Evolutionary conservation across 805 yeast genomes (phyloP).

Genomic region (Yueomyces sp.): DNA sequence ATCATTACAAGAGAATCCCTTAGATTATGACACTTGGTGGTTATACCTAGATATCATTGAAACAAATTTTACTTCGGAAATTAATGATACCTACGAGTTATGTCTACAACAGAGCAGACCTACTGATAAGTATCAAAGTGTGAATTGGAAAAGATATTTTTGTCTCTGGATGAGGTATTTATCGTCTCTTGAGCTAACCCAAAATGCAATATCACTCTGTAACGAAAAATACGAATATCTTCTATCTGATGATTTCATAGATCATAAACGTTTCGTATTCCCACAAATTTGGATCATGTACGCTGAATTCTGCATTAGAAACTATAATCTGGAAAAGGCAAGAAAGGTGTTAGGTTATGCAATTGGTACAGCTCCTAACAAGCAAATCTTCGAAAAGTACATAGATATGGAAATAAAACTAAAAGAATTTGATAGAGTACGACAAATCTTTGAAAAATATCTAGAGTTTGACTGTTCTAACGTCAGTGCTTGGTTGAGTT

Average conservation of each 20-base stretch:
- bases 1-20: constrained; percentile 31
- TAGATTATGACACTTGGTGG: constrained; percentile 80
- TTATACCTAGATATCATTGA: constrained; percentile 41
- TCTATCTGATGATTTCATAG: constrained; percentile 34
- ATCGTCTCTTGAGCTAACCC: constrained; percentile 41
- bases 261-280: constrained; percentile 28
- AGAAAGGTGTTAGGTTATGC: constrained; percentile 61
- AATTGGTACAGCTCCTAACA: constrained; percentile 54
- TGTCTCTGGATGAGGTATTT: constrained; percentile 60
- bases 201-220: constrained; percentile 31
- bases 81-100: constrained; percentile 5
- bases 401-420: constrained; percentile 52
- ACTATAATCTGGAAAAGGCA: constrained; percentile 35
- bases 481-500: constrained; percentile 40
- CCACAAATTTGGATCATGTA: constrained; percentile 60
- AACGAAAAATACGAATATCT: constrained; percentile 39
- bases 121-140: constrained; percentile 24
- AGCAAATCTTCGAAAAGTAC: constrained; percentile 46
- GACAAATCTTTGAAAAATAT: constrained; percentile 58
- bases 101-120: constrained; percentile 12
- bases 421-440: constrained; percentile 69
- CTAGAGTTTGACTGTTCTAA: constrained; percentile 18
- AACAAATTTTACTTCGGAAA: constrained; percentile 18
- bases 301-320: constrained; percentile 64
- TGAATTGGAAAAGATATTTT: constrained; percentile 57